Conservation (phyloP, 2,329 filamentous ascomycete genomes). For the Zymoseptoria passerinii region DNA sequence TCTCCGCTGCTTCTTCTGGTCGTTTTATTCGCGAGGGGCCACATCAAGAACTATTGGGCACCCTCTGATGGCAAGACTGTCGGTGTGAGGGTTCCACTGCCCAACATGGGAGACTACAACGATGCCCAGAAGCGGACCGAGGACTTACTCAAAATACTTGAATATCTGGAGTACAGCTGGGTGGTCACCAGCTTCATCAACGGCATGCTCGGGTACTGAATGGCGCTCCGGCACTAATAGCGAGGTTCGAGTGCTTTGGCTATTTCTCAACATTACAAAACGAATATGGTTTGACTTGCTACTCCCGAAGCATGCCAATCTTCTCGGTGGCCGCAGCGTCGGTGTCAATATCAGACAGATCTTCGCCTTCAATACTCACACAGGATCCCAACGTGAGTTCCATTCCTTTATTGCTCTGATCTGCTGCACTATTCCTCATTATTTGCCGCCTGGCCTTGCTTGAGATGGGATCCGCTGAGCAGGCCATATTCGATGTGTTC, state of each 20-base stretch:
- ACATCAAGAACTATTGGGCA: conserved; percentile 32
- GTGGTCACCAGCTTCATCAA: conserved; percentile 24
- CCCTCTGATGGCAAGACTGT: conserved; percentile 24
- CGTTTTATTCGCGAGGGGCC: conserved; percentile 22
- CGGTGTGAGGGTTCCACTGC: conserved; percentile 23
- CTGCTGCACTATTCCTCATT: not conserved
- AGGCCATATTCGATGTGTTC: not conserved
- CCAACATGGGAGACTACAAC: conserved; percentile 29
- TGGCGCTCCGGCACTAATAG: not conserved
- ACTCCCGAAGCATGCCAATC: not conserved
- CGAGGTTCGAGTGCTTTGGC: not conserved
- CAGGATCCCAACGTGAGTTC: not conserved
- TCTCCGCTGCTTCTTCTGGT: conserved; percentile 23
- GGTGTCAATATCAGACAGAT: not conserved
- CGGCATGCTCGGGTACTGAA: conserved; percentile 16
- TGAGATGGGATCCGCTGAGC: not conserved
- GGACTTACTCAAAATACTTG: conserved; percentile 25
- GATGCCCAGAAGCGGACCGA: conserved; percentile 28
- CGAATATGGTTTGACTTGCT: not conserved
- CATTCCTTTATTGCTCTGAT: not conserved
- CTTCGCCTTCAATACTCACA: not conserved
- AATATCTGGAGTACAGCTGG: conserved; percentile 32
- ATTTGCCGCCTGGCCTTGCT: not conserved
- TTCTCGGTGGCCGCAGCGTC: not conserved
- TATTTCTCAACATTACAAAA: not conserved